These are phyloP conservation scores for Aspergillus udagawae DNA, from an alignment of 2,329 filamentous ascomycete genomes.

Conservation along the genomic window DNA sequence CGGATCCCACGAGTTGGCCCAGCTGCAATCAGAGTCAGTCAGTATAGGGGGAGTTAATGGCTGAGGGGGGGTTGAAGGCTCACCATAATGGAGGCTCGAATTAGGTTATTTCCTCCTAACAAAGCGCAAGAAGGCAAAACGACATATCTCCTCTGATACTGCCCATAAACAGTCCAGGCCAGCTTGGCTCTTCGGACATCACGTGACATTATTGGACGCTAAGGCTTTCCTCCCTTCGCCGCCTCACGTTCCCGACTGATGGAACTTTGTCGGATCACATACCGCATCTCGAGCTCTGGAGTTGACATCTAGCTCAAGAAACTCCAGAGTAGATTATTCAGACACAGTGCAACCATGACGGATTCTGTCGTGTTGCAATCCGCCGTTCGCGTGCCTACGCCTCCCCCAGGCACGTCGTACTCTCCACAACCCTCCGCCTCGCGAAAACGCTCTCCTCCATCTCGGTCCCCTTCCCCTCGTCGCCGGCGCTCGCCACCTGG, in stretches of 20 bases:
- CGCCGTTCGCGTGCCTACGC: constrained; percentile 58
- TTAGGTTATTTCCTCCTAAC: background rate
- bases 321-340: constrained; percentile 17
- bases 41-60: background rate
- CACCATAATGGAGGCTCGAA: background rate
- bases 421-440: constrained; percentile 47
- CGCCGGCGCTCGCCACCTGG: constrained; percentile 47
- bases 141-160: background rate
- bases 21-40: constrained; percentile 55
- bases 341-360: constrained; percentile 24
- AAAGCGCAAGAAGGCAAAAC: background rate
- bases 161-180: constrained; percentile 6
- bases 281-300: constrained; percentile 6
- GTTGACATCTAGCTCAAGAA: constrained; percentile 3
- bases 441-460: constrained; percentile 55
- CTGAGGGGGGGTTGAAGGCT: background rate
- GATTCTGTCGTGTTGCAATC: constrained; percentile 49
- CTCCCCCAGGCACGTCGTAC: constrained; percentile 47
- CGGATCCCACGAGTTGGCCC: constrained; percentile 77
- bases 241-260: constrained; percentile 11
- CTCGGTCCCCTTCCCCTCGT: constrained; percentile 50
- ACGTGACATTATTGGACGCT: constrained; percentile 15
- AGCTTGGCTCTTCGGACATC: constrained; percentile 16
- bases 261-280: background rate
- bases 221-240: constrained; percentile 20